Percentiles rank a stretch among this genome's conserved stretches.
phyloP scores from a whole-genome alignment of 768 basidiomycete species.

The Vararia minispora region DNA sequence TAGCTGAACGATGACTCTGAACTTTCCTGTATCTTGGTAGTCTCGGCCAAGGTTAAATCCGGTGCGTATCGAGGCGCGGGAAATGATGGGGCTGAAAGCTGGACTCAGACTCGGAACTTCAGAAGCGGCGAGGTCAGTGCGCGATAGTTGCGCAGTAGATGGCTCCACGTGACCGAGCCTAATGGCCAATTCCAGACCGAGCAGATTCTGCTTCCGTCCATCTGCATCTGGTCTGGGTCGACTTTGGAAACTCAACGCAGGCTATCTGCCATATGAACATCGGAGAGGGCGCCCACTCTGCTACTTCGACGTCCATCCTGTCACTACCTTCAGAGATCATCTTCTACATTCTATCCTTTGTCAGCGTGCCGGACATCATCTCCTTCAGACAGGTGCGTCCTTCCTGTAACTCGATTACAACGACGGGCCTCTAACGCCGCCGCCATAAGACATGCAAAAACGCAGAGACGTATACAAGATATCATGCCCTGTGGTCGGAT shows the following conservation, averaged over 20 bases:
- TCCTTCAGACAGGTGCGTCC: neutral
- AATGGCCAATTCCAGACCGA: too few species aligned
- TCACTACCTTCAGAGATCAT: neutral
- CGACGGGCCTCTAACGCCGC: neutral
- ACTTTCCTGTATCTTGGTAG: too few species aligned
- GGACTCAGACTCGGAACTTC: too few species aligned
- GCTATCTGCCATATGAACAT: neutral
- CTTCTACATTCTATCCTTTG: neutral
- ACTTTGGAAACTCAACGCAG: neutral
- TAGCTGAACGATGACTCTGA: too few species aligned
- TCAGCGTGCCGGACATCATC: slow-evolving; percentile 1
- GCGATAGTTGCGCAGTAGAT: slow-evolving; percentile 5
- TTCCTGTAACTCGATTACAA: neutral
- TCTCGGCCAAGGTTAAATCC: too few species aligned
- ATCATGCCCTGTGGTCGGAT: slow-evolving; percentile 1
- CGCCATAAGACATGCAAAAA: neutral
- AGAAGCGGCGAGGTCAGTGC: too few species aligned
- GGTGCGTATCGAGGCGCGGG: too few species aligned
- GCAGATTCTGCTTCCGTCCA: neutral
- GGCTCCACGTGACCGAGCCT: slow-evolving; percentile 2
- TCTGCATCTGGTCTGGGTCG: neutral
- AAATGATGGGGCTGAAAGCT: too few species aligned
- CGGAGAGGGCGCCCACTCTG: neutral
- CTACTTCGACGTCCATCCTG: slow-evolving; percentile 1
- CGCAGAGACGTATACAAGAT: neutral